A percentile compares a stretch with the other conserved stretches of the same genome.
These are phyloP conservation scores for Ganoderma lucidum DNA, from an alignment of 1,284 basidiomycete genomes.

Conservation along the genomic window DNA sequence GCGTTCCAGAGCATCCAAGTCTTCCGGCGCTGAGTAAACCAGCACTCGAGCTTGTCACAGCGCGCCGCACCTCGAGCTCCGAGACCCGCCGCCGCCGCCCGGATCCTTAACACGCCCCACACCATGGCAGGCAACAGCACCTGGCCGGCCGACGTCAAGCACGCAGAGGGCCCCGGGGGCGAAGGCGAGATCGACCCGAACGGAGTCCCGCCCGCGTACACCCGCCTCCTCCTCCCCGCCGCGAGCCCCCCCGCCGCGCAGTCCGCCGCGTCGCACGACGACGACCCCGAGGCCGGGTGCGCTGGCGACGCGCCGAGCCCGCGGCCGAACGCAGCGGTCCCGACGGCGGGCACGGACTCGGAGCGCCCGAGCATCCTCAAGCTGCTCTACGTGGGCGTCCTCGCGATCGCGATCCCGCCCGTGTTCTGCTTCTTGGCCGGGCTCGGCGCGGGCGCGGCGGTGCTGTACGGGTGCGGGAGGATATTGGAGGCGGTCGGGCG, in stretches of 20 bases:
- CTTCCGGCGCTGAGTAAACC: neutral
- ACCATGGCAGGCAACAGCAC: neutral
- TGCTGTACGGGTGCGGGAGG: constrained; percentile 27
- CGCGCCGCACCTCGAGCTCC: neutral
- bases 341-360: constrained; percentile 1
- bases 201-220: constrained; percentile 23
- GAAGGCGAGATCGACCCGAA: constrained; percentile 5
- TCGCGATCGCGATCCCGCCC: constrained; percentile 25
- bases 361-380: constrained; percentile 10
- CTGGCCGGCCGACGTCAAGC: constrained; percentile 19
- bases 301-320: no score
- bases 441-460: constrained; percentile 18
- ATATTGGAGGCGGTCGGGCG: constrained; percentile 28
- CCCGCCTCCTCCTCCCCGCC: constrained; percentile 20
- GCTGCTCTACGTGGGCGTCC: constrained; percentile 14
- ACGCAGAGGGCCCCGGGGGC: neutral
- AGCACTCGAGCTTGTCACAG: neutral
- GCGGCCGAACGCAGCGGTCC: no score
- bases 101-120: no score
- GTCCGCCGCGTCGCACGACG: neutral
- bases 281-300: neutral
- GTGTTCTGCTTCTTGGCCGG: constrained; percentile 13
- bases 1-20: neutral
- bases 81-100: no score
- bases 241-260: constrained; percentile 7